phyloP scores from a whole-genome alignment of 257 asterid genomes.

The Solanum verrucosum region DNA sequence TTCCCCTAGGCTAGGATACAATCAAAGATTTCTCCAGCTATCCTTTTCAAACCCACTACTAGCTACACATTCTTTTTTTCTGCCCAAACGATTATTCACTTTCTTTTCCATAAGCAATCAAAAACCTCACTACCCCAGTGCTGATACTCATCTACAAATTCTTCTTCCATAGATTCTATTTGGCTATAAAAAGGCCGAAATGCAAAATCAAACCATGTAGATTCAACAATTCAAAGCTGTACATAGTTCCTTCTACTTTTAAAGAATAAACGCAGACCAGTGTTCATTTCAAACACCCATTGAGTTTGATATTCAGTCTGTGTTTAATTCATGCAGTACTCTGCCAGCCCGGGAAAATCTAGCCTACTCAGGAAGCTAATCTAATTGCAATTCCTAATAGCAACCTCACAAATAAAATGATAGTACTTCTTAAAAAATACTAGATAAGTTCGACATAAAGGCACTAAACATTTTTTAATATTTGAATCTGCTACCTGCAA shows the following conservation, averaged over 20 bases:
- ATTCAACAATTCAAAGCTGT: background rate
- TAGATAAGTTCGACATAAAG: background rate
- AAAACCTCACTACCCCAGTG: background rate
- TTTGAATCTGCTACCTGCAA: slow-evolving; percentile 47
- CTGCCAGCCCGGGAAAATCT: background rate
- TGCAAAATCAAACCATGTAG: background rate
- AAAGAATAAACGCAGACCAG: background rate
- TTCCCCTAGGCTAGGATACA: background rate
- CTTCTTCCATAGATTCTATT: background rate
- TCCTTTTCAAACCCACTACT: background rate
- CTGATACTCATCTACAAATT: background rate
- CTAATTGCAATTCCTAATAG: background rate
- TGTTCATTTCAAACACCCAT: background rate
- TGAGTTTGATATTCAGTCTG: background rate
- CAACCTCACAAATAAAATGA: background rate
- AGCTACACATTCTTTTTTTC: background rate
- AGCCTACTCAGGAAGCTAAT: background rate
- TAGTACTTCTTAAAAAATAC: background rate
- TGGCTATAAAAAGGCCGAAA: background rate
- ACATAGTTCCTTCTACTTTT: background rate
- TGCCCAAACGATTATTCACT: background rate
- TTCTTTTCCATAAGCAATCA: background rate
- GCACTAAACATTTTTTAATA: background rate
- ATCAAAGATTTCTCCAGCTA: background rate
- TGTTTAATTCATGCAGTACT: background rate